Conservation (phyloP, 129 eudicot genomes). For the Saposhnikovia divaricata region DNA sequence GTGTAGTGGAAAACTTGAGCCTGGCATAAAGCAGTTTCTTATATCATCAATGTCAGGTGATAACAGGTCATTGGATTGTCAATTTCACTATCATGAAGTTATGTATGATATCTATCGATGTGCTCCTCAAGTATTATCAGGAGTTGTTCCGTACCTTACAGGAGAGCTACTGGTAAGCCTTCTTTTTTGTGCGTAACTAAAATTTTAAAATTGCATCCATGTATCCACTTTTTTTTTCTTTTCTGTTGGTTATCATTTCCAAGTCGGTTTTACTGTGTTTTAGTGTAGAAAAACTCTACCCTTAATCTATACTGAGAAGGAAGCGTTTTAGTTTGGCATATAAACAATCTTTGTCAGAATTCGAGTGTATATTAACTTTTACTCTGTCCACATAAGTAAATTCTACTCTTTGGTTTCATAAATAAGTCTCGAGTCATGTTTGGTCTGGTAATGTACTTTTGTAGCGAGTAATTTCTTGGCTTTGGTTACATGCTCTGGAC, state of each 20-base stretch:
- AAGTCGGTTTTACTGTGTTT: neutral
- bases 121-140: slow-evolving; percentile 73
- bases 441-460: no score
- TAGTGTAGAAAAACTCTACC: neutral
- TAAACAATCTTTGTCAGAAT: no score
- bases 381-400: no score
- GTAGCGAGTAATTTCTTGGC: no score
- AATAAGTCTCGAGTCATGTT: no score
- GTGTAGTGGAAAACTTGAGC: slow-evolving; percentile 77
- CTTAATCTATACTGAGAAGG: neutral
- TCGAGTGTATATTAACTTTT: no score
- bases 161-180: slow-evolving; percentile 80
- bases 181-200: neutral
- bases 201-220: neutral
- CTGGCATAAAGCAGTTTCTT: slow-evolving; percentile 66
- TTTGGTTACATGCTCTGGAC: no score
- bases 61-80: slow-evolving; percentile 31
- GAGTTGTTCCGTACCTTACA: slow-evolving; percentile 66
- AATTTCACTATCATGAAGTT: slow-evolving; percentile 72
- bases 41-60: slow-evolving; percentile 77
- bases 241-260: neutral
- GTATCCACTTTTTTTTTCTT: neutral
- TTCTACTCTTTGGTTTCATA: no score
- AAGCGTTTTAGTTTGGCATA: neutral
- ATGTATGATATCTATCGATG: slow-evolving; percentile 70